Evolutionary conservation across 2,329 filamentous ascomycete species (phyloP).

Genomic region (Juglanconis sp.): DNA sequence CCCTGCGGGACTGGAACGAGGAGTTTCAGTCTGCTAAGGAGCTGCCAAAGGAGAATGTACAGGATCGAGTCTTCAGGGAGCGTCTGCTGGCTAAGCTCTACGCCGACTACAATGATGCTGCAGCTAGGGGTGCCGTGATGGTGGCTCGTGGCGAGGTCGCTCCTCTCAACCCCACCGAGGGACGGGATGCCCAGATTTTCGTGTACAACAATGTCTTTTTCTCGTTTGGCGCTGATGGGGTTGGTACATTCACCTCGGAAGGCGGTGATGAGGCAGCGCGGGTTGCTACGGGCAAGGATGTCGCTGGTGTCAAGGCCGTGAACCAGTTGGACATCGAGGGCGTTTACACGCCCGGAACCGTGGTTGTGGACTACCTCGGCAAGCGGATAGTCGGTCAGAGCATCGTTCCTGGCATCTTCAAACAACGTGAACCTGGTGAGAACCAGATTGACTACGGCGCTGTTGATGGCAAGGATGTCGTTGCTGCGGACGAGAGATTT

Average conservation of each 20-base stretch:
- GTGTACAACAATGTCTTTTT: slow-evolving; percentile 99
- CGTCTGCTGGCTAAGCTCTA: slow-evolving; percentile 92
- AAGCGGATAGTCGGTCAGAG: slow-evolving; percentile 97
- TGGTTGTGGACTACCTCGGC: slow-evolving; percentile 94
- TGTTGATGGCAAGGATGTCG: slow-evolving; percentile 93
- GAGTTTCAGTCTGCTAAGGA: slow-evolving; percentile 97
- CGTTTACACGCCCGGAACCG: slow-evolving; percentile 91
- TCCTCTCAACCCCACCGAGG: slow-evolving; percentile 91
- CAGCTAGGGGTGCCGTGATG: slow-evolving; percentile 84
- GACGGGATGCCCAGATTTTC: slow-evolving; percentile 91
- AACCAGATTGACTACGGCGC: slow-evolving; percentile 99
- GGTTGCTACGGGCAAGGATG: slow-evolving; percentile 94
- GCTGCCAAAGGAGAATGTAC: slow-evolving; percentile 86
- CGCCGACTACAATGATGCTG: slow-evolving; percentile 95
- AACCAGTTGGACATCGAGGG: slow-evolving; percentile 96
- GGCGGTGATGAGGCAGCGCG: slow-evolving; percentile 94
- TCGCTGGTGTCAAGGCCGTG: slow-evolving; percentile 87
- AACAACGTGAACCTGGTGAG: slow-evolving; percentile 94
- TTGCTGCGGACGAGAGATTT: slow-evolving; percentile 87
- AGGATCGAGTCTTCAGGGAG: slow-evolving; percentile 94
- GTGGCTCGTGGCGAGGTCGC: slow-evolving; percentile 91
- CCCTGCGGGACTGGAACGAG: slow-evolving; percentile 96
- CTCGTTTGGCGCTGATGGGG: slow-evolving; percentile 95
- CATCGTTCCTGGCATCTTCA: slow-evolving; percentile 98
- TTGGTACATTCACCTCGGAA: slow-evolving; percentile 94